A percentile compares a stretch with the other conserved stretches of the same genome.
Evolutionary conservation across 345 rosid species (phyloP).

Genomic region (Anastatica hierochuntica): DNA sequence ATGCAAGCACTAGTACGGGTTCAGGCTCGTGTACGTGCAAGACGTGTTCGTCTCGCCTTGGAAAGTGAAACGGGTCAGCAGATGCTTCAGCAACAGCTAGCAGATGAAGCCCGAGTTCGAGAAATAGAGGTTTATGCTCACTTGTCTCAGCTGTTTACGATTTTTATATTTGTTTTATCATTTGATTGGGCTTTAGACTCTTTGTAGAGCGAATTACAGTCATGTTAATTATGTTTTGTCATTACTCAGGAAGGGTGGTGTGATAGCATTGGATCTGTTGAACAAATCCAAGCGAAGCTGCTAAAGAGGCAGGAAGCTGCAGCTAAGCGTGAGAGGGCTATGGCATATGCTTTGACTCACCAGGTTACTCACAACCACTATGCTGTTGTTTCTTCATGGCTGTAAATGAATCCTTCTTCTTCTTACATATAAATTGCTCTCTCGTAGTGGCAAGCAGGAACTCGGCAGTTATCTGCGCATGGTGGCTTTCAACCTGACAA

Average conservation of each 20-base stretch:
- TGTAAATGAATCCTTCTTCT: not conserved
- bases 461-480: constrained; percentile 54
- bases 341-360: constrained; percentile 97
- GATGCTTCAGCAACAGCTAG: constrained; percentile 73
- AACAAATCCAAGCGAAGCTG: constrained; percentile 86
- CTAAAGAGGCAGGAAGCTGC: constrained; percentile 97
- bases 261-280: constrained; percentile 88
- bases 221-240: constrained; percentile 8
- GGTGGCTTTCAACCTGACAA: constrained; percentile 82
- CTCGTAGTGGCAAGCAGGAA: constrained; percentile 93
- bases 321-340: constrained; percentile 97
- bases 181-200: too few species aligned
- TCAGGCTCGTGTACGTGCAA: constrained; percentile 97
- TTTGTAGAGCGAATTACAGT: not conserved
- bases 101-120: constrained; percentile 64
- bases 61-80: constrained; percentile 77
- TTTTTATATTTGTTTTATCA: not conserved
- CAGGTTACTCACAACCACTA: constrained; percentile 44
- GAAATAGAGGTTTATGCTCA: constrained; percentile 63
- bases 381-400: not conserved
- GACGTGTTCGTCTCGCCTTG: constrained; percentile 89
- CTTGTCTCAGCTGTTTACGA: not conserved
- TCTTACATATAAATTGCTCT: constrained; percentile 9
- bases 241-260: constrained; percentile 90
- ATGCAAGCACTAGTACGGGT: constrained; percentile 99